Evolutionary conservation across 2,329 filamentous ascomycete genomes (phyloP), one percentile per base, ranked within the genome.

Genomic region (Nigrograna mackinnonii): DNA sequence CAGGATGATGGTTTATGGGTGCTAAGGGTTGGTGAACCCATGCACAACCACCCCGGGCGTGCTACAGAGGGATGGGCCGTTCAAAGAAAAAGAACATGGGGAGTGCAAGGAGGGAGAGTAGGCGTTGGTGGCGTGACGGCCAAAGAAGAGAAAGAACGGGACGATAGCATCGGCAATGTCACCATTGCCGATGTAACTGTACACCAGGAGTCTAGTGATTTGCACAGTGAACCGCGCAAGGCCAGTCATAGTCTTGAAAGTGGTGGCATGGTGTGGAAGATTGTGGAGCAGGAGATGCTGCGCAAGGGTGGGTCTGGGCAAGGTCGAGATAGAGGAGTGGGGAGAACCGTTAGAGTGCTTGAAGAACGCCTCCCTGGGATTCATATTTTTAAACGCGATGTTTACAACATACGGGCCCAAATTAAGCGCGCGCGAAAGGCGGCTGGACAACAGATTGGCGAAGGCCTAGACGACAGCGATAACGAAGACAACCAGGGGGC

Each of bases 321-420:
- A 18, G 62, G 62, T 0, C 55, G 60, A 6, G 63, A 67, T 30
- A 50, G 63, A 12, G 62, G 63, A 9, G 62, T 66, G 1, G 62
- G 61, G 1, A 43, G 60, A 1, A 67, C 63, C 2, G 59, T 67
- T 2, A 54, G 58, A 20, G 56, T 64, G 2, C 52, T 67, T 1
- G 46, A 66, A 20, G 52, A 57, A 7, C 42, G 49, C 16, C 43
- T 66, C 2, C 62, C 64, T 0, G 62, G 62, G 1, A 66, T 67
- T 22, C 57, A 57, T 36, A 67, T 67, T 28, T 64, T 63, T 46
- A 66, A 66, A 46, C 58, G 64, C 33, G 64, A 67, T 38, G 55
- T 67, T 6, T 67, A 67, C 42, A 67, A 67, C 22, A 64, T 65
- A 21, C 56, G 62, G 2, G 61, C 64, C 6, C 58, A 65, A 37